These are phyloP conservation scores for Puccinia novopanici DNA, from an alignment of 1,284 basidiomycete genomes.

Conservation along the genomic window DNA sequence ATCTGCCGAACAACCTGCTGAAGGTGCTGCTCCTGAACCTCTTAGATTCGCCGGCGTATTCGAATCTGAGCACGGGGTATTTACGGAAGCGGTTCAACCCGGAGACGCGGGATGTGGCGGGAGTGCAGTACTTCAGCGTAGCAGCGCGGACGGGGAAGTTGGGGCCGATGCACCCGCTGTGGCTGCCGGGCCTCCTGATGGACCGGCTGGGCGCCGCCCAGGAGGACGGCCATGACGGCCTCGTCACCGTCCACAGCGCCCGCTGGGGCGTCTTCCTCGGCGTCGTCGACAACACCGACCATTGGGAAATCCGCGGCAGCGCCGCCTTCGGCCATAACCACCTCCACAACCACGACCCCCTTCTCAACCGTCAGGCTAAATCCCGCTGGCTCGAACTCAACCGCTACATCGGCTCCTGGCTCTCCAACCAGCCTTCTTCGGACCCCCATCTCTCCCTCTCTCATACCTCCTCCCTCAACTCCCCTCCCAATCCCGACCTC, in stretches of 20 bases:
- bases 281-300: constrained; percentile 84
- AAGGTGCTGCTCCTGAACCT: constrained; percentile 86
- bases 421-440: constrained; percentile 4
- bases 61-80: constrained; percentile 85
- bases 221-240: constrained; percentile 89
- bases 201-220: constrained; percentile 68
- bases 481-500: background rate
- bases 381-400: constrained; percentile 42
- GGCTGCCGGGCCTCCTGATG: constrained; percentile 91
- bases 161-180: constrained; percentile 87
- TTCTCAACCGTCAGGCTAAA: background rate
- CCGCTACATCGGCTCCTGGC: constrained; percentile 39
- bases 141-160: constrained; percentile 71
- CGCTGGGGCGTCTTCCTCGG: constrained; percentile 89
- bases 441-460: background rate
- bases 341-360: background rate
- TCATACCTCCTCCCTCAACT: background rate
- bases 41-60: constrained; percentile 94
- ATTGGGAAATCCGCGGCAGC: constrained; percentile 91
- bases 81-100: constrained; percentile 88
- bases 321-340: constrained; percentile 61
- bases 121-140: constrained; percentile 87
- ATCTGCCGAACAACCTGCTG: constrained; percentile 69
- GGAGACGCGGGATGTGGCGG: constrained; percentile 73
- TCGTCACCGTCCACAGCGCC: constrained; percentile 85